Evolutionary conservation across 768 basidiomycete genomes (phyloP).

Genomic region (Flagelloscypha sp.): DNA sequence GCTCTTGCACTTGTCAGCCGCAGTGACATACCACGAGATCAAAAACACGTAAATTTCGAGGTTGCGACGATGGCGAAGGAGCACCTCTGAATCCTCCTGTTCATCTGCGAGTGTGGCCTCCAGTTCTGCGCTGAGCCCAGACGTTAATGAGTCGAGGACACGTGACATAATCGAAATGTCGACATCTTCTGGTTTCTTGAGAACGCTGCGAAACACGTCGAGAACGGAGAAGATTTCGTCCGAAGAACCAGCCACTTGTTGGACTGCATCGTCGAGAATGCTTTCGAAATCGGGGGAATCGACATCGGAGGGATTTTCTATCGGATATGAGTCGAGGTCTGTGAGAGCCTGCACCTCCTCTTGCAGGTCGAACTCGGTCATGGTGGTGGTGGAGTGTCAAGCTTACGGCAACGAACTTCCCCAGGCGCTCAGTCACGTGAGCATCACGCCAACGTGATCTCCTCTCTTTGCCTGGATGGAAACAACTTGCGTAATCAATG

Average conservation of each 20-base stretch:
- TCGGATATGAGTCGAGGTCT: constrained; percentile 53
- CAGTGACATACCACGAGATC: constrained; percentile 81
- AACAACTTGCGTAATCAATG: too few species aligned
- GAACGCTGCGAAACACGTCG: constrained; percentile 72
- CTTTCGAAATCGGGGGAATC: constrained; percentile 42
- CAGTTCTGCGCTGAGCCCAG: constrained; percentile 64
- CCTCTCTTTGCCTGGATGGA: too few species aligned
- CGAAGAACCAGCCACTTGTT: constrained; percentile 67
- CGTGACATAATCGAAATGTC: constrained; percentile 69
- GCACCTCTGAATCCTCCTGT: constrained; percentile 54
- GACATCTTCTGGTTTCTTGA: constrained; percentile 65
- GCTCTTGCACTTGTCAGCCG: constrained; percentile 69
- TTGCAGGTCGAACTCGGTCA: constrained; percentile 64
- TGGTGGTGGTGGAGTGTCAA: constrained; percentile 12
- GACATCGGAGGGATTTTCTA: constrained; percentile 62
- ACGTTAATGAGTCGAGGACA: constrained; percentile 78
- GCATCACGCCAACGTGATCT: too few species aligned
- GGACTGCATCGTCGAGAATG: constrained; percentile 73
- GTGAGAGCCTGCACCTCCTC: constrained; percentile 65
- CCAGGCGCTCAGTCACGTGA: constrained; percentile 11
- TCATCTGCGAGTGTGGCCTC: constrained; percentile 68
- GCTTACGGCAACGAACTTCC: constrained; percentile 8
- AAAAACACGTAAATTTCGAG: constrained; percentile 92
- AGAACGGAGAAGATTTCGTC: constrained; percentile 72
- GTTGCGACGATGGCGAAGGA: constrained; percentile 56